These are phyloP conservation scores for Lipomyces anomalus DNA, from an alignment of 805 yeast species.

Conservation along the genomic window DNA sequence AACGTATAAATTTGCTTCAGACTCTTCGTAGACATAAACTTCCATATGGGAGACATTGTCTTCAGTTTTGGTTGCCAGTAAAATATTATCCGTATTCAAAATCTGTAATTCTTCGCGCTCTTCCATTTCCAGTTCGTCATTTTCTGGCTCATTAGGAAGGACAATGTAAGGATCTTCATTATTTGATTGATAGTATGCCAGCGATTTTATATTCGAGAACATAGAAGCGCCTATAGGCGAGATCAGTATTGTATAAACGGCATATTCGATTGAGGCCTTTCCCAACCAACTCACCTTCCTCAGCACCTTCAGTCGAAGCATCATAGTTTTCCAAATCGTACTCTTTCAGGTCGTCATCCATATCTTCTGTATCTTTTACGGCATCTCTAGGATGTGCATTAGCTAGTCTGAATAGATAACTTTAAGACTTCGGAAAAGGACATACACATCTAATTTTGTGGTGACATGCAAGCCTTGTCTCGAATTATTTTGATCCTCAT, in stretches of 20 bases:
- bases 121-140: constrained; percentile 42
- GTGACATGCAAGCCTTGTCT: too few relatives aligned
- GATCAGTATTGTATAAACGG: constrained; percentile 48
- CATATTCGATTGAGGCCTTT: too few relatives aligned
- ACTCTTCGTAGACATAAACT: constrained; percentile 90
- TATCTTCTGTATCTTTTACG: constrained; percentile 16
- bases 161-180: constrained; percentile 57
- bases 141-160: constrained; percentile 55
- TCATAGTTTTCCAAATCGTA: constrained; percentile 84
- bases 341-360: constrained; percentile 80
- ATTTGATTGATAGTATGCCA: constrained; percentile 38
- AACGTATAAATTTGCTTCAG: constrained; percentile 75
- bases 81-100: constrained; percentile 81
- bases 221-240: constrained; percentile 37
- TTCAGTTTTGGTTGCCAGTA: constrained; percentile 90
- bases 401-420: too few relatives aligned
- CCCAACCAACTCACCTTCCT: constrained; percentile 53
- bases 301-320: constrained; percentile 52
- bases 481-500: too few relatives aligned
- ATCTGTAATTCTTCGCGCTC: constrained; percentile 81
- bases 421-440: too few relatives aligned
- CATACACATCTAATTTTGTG: too few relatives aligned
- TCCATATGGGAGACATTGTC: constrained; percentile 90
- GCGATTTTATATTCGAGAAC: constrained; percentile 40
- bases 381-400: background rate